A percentile compares a stretch with the other conserved stretches of the same genome.
These are phyloP conservation scores for Dictyostelium firmibasis DNA, from an alignment of 78 protist genomes.

Conservation along the genomic window DNA sequence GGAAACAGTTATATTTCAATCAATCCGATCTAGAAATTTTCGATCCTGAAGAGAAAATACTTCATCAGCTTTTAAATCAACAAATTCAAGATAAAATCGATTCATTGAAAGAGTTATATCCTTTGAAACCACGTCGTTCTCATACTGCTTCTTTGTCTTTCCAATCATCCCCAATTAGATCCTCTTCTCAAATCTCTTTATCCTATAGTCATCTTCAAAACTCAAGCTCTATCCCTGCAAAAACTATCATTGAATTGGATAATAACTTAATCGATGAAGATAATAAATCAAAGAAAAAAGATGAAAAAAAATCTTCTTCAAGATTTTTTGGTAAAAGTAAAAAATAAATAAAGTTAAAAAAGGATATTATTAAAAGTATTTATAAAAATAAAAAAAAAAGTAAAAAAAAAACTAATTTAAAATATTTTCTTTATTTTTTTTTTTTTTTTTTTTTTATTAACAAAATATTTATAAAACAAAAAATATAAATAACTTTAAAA, in stretches of 20 bases:
- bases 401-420: not conserved
- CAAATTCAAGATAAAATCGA: constrained; percentile 21
- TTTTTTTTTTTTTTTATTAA: too few species aligned
- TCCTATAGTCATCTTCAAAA: not conserved
- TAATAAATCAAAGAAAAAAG: not conserved
- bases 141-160: constrained; percentile 64
- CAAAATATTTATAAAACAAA: too few species aligned
- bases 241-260: constrained; percentile 6
- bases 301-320: not conserved
- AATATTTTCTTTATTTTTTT: not conserved
- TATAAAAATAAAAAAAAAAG: not conserved
- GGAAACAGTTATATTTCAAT: constrained; percentile 41
- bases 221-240: not conserved
- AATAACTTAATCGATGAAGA: constrained; percentile 4
- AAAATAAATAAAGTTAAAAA: not conserved
- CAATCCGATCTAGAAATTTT: constrained; percentile 32
- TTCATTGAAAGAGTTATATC: not conserved
- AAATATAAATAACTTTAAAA: too few species aligned
- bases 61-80: constrained; percentile 2
- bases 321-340: constrained; percentile 11
- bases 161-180: not conserved
- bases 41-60: constrained; percentile 41
- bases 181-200: not conserved
- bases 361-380: too few species aligned
- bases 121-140: constrained; percentile 17